phyloP scores from a whole-genome alignment of 225 moss, liverwort and hornwort genomes.

The Rhytidiadelphus loreus region DNA sequence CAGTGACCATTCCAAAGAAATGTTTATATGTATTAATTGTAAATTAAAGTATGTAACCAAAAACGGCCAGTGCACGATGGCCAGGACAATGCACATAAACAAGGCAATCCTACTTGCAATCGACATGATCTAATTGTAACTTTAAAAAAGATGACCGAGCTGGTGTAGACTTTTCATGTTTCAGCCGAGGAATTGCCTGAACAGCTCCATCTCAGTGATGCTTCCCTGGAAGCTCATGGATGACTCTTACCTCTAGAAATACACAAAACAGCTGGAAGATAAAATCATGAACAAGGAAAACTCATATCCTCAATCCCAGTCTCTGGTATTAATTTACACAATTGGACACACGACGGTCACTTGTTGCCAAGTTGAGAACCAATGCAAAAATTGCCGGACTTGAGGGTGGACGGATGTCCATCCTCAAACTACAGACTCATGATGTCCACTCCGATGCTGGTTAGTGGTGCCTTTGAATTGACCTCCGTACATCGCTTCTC shows the following conservation, averaged over 20 bases:
- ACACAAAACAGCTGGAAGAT: not conserved
- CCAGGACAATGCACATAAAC: not conserved
- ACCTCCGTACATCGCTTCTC: not conserved
- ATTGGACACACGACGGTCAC: not conserved
- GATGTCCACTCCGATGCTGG: not conserved
- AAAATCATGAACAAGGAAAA: not conserved
- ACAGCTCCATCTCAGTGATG: slow-evolving; percentile 22
- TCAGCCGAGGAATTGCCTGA: not conserved
- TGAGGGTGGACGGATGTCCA: not conserved
- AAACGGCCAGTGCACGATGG: not conserved
- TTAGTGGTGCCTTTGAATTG: slow-evolving; percentile 13
- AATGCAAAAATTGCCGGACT: not conserved
- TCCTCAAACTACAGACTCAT: not conserved
- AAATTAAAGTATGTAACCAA: not conserved
- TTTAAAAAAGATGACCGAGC: not conserved
- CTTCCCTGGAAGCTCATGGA: slow-evolving; percentile 27
- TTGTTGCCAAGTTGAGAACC: not conserved
- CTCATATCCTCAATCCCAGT: not conserved
- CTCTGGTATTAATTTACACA: not conserved
- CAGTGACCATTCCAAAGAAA: no score
- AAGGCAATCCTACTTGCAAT: not conserved
- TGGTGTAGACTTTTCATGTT: not conserved
- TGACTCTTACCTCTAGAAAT: not conserved
- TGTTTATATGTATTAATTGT: not conserved
- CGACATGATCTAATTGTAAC: not conserved